Evolutionary conservation across 192 early-diverging fungal genomes (phyloP).

Genomic region (Podochytrium sp.): DNA sequence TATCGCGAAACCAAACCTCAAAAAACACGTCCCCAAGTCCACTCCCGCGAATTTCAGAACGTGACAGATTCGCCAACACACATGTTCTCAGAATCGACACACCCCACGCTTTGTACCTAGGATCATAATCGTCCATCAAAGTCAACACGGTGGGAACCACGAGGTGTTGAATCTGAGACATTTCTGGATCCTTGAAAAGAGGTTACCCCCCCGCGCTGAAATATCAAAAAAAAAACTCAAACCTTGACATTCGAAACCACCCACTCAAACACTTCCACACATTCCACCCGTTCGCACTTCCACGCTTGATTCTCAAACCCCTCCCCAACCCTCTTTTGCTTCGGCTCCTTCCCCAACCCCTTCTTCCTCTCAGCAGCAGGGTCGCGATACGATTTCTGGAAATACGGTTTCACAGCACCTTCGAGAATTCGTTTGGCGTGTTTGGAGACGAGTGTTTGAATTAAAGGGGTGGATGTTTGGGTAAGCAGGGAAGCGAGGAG

Average conservation of each 20-base stretch:
- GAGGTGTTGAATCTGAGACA: conserved; percentile 32
- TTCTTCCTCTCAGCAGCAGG: not conserved
- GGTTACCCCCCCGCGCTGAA: not conserved
- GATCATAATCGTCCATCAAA: conserved; percentile 46
- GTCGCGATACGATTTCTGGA: conserved; percentile 2
- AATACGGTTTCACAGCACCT: conserved; percentile 33
- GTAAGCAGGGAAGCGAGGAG: not conserved
- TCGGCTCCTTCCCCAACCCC: not conserved
- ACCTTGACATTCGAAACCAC: conserved; percentile 27
- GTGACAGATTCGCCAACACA: conserved; percentile 25
- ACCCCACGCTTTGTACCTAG: conserved; percentile 37
- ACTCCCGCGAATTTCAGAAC: conserved; percentile 29
- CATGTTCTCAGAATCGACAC: conserved; percentile 15
- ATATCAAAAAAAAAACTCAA: not conserved
- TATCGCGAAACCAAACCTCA: conserved; percentile 8
- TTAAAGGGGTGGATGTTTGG: not conserved
- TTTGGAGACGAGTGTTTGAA: not conserved
- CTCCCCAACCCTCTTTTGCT: not conserved
- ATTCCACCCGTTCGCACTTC: conserved; percentile 38
- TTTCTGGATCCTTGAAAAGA: conserved; percentile 23
- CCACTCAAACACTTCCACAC: conserved; percentile 40
- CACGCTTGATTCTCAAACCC: conserved; percentile 35
- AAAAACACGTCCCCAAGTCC: conserved; percentile 46
- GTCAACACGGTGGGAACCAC: conserved; percentile 40
- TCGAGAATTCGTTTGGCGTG: conserved; percentile 29